Evolutionary conservation across 495 filamentous ascomycete species (phyloP), one percentile per base, ranked within the genome.

Genomic region (Aspergillus incahuasiensis): DNA sequence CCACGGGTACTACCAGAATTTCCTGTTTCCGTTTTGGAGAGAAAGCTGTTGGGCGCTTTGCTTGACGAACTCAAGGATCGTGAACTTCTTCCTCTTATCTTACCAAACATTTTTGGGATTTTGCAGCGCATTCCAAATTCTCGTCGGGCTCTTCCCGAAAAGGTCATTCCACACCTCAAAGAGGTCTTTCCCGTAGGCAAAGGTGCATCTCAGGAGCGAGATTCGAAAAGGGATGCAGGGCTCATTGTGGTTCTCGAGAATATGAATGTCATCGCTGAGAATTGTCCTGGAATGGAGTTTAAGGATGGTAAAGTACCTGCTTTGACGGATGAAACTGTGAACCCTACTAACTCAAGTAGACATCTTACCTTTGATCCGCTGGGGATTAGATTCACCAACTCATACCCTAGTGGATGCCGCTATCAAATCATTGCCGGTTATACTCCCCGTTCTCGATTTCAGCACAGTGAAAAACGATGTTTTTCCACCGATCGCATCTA

Each of bases 401-500:
- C 94, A 95, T 60, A 83, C 86, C 7, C 71, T 97, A 16, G 89
- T 95, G 2, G 94, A 97, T 74, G 88, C 86, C 13, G 82, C 90
- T 9, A 76, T 97, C 18, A 79, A 86, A 48, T 85, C 83, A 18
- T 73, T 98, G 11, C 84, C 88, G 16, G 72, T 78, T 1, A 77
- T 97, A 25, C 73, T 97, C 24, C 85, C 89, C 0, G 83, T 90
- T 16, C 81, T 97, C 11, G 94, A 98, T 64, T 97, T 97, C 60
- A 92, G 86, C 48, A 97, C 94, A 2, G 88, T 96, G 57, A 97
- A 97, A 66, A 90, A 92, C 62, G 92, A 97, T 30, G 78, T 98
- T 0, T 98, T 98, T 64, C 94, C 94, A 0, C 82, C 92, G 13
- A 85, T 98, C 59, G 88, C 94, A 5, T 73, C 78, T 9, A 91